phyloP scores from a whole-genome alignment of 2,329 filamentous ascomycete genomes.

The Fusarium sterilihyphosum region DNA sequence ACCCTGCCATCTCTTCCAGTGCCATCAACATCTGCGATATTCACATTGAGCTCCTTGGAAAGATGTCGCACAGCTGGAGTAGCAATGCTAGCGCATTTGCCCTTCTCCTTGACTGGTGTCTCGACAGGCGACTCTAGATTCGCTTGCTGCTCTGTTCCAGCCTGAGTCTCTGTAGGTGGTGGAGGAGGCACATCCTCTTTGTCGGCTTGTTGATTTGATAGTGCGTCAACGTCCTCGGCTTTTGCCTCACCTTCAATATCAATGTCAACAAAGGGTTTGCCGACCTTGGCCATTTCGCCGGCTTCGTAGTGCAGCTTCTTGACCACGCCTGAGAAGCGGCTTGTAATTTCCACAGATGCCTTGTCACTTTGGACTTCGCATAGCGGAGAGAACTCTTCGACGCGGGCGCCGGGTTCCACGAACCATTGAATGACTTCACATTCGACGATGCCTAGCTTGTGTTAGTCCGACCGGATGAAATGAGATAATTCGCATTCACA shows the following conservation, averaged over 20 bases:
- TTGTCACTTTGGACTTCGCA: slow-evolving; percentile 99
- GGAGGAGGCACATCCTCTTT: slow-evolving; percentile 43
- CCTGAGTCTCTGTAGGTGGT: slow-evolving; percentile 19
- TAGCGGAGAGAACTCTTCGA: slow-evolving; percentile 97
- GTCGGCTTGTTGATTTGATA: slow-evolving; percentile 48
- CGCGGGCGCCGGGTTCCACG: slow-evolving; percentile 91
- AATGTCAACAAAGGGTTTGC: slow-evolving; percentile 93
- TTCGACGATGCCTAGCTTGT: slow-evolving; percentile 83
- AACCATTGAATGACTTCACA: slow-evolving; percentile 99
- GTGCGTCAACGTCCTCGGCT: slow-evolving; percentile 50
- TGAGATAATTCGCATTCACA: background rate
- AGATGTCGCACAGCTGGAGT: slow-evolving; percentile 93
- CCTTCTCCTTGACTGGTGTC: slow-evolving; percentile 52
- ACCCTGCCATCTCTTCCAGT: slow-evolving; percentile 93
- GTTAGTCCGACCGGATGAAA: slow-evolving; percentile 21
- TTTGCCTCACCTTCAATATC: slow-evolving; percentile 84
- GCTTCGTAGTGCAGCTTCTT: slow-evolving; percentile 96
- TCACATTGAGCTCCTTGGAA: slow-evolving; percentile 79
- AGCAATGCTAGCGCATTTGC: slow-evolving; percentile 79
- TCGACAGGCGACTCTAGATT: background rate
- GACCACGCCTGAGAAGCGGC: slow-evolving; percentile 92
- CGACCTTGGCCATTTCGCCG: slow-evolving; percentile 95
- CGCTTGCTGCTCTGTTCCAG: slow-evolving; percentile 16
- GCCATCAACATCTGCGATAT: slow-evolving; percentile 81
- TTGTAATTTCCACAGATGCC: slow-evolving; percentile 90